These are phyloP conservation scores for Pseudocercospora vitis DNA, from an alignment of 2,329 filamentous ascomycete genomes.

Conservation along the genomic window DNA sequence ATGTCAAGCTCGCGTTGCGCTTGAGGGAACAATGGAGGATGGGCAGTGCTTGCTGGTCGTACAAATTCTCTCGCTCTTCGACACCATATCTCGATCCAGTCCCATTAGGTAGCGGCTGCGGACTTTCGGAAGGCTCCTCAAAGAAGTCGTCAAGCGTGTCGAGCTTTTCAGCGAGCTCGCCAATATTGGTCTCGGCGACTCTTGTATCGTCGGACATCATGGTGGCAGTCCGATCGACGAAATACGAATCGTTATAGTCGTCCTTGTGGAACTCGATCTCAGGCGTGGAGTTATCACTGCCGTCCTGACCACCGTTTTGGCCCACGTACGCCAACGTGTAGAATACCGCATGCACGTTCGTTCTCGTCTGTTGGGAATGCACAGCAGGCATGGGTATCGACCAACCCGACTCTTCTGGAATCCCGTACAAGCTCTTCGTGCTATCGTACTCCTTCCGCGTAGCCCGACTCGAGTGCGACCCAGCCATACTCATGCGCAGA, in stretches of 20 bases:
- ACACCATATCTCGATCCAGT: conserved; percentile 24
- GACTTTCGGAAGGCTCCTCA: conserved; percentile 40
- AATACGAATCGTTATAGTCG: conserved; percentile 76
- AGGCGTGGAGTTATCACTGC: conserved; percentile 63
- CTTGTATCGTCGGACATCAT: conserved; percentile 87
- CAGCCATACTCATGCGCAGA: conserved; percentile 96
- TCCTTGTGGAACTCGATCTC: conserved; percentile 93
- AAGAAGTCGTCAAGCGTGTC: conserved; percentile 59
- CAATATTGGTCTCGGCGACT: conserved; percentile 67
- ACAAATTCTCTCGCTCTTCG: conserved; percentile 71
- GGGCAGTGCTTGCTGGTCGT: conserved; percentile 89
- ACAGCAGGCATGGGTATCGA: conserved; percentile 89
- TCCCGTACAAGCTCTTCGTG: conserved; percentile 92
- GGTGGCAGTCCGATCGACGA: conserved; percentile 75
- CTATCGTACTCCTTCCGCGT: conserved; percentile 93
- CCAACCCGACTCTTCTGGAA: conserved; percentile 94
- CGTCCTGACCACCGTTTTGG: conserved; percentile 48
- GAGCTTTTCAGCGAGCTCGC: conserved; percentile 70
- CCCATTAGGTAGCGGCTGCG: conserved; percentile 11
- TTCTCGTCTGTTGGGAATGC: conserved; percentile 80
- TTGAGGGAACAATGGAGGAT: conserved; percentile 80
- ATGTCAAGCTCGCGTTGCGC: conserved; percentile 68
- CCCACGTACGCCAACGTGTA: conserved; percentile 62
- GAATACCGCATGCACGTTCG: conserved; percentile 94
- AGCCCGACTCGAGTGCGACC: conserved; percentile 72